These are phyloP conservation scores for Stereum hirsutum DNA, from an alignment of 1,284 basidiomycete genomes.

Conservation along the genomic window DNA sequence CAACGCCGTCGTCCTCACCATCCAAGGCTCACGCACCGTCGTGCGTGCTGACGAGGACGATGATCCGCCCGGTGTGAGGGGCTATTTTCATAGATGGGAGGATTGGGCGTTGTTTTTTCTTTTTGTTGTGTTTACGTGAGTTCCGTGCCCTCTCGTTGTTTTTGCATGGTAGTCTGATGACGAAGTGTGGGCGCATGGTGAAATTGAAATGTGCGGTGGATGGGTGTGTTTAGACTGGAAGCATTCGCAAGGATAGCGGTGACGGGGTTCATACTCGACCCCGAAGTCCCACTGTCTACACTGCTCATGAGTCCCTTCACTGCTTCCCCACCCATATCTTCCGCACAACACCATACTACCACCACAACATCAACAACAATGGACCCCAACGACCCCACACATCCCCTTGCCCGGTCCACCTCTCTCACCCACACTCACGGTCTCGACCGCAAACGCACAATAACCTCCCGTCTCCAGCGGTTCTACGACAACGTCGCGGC, in stretches of 20 bases:
- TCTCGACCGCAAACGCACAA: constrained; percentile 12
- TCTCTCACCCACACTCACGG: constrained; percentile 30
- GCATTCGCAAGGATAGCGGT: constrained; percentile 85
- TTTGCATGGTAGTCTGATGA: not conserved
- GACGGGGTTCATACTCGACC: constrained; percentile 87
- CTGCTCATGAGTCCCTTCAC: constrained; percentile 40
- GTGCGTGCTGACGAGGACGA: constrained; percentile 35
- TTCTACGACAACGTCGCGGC: constrained; percentile 29
- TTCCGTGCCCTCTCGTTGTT: constrained; percentile 13
- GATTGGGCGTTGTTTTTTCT: constrained; percentile 79
- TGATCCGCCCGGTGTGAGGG: constrained; percentile 35
- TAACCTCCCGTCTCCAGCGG: constrained; percentile 23
- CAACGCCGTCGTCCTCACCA: constrained; percentile 77
- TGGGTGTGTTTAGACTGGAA: constrained; percentile 52
- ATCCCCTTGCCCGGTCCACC: no score
- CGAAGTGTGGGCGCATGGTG: not conserved
- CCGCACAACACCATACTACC: constrained; percentile 19
- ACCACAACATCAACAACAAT: no score
- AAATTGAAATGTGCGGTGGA: not conserved
- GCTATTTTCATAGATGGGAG: constrained; percentile 86
- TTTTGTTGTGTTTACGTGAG: constrained; percentile 85
- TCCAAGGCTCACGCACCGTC: constrained; percentile 62
- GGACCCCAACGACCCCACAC: constrained; percentile 11
- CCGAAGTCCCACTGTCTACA: constrained; percentile 55
- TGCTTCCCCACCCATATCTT: constrained; percentile 20